Evolutionary conservation across 208 protist genomes (phyloP).

Genomic region (Crithidia bombi): DNA sequence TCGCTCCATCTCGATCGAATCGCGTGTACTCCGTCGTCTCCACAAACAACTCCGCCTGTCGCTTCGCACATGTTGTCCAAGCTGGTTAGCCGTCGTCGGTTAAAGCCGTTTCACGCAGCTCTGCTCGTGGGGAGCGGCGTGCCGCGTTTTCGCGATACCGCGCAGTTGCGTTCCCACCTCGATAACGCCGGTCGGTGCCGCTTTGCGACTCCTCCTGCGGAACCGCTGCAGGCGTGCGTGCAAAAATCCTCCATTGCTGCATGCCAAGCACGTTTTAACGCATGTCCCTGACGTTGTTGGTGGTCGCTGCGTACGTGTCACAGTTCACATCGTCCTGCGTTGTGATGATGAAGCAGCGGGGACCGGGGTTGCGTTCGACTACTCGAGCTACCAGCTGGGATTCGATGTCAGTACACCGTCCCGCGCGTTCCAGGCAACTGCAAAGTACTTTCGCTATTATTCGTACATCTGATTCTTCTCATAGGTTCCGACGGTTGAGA

Average conservation of each 20-base stretch:
- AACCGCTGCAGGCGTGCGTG: slow-evolving; percentile 1
- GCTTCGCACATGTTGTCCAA: background rate
- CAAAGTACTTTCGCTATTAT: too few relatives aligned
- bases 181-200: background rate
- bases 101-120: background rate
- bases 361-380: background rate
- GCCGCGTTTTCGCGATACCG: background rate
- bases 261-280: background rate
- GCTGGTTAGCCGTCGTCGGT: slow-evolving; percentile 7
- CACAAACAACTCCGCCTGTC: slow-evolving; percentile 1
- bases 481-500: too few relatives aligned
- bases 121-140: background rate
- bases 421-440: background rate
- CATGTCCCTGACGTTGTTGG: too few relatives aligned
- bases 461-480: too few relatives aligned
- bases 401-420: slow-evolving; percentile 1
- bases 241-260: background rate
- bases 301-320: too few relatives aligned
- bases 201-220: background rate
- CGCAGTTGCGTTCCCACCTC: background rate
- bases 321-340: background rate
- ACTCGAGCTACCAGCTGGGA: background rate
- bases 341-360: background rate
- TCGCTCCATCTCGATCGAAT: background rate
- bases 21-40: slow-evolving; percentile 2